A percentile compares a stretch with the other conserved stretches of the same genome.
Conservation (phyloP, 495 filamentous ascomycete species). For the Penicillium longicatenatum region DNA sequence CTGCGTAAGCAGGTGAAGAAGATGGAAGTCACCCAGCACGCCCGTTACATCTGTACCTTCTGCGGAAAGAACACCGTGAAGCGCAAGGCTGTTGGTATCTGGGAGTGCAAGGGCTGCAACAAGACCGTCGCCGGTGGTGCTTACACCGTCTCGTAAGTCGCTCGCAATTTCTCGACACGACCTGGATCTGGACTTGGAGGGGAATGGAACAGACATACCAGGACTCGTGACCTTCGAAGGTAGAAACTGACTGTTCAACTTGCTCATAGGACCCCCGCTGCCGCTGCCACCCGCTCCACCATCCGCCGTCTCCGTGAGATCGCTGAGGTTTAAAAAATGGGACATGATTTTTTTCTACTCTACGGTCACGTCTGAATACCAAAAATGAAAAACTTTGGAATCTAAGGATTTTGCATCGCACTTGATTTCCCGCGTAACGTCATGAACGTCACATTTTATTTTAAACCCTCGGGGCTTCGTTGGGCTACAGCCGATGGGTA, state of each 20-base stretch:
- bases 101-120: conserved; percentile 90
- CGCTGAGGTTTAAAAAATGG: conserved; percentile 79
- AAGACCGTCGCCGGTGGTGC: conserved; percentile 96
- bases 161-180: conserved; percentile 1
- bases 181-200: neutral
- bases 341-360: conserved; percentile 46
- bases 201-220: neutral
- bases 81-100: conserved; percentile 91
- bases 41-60: conserved; percentile 84
- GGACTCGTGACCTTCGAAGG: neutral
- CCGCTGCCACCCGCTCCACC: conserved; percentile 93
- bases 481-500: neutral
- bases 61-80: conserved; percentile 96
- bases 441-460: neutral
- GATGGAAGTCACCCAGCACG: conserved; percentile 98
- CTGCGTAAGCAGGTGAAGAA: conserved; percentile 99
- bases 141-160: conserved; percentile 92
- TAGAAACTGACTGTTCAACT: conserved; percentile 24
- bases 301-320: conserved; percentile 97
- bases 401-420: conserved; percentile 30
- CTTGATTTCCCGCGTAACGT: conserved; percentile 10
- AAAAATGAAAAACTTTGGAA: conserved; percentile 47
- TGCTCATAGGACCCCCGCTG: conserved; percentile 79
- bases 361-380: conserved; percentile 47
- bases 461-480: neutral